Base-by-base conservation (phyloP, 2,329 filamentous ascomycete genomes). In the Diaporthe sp. region DNA sequence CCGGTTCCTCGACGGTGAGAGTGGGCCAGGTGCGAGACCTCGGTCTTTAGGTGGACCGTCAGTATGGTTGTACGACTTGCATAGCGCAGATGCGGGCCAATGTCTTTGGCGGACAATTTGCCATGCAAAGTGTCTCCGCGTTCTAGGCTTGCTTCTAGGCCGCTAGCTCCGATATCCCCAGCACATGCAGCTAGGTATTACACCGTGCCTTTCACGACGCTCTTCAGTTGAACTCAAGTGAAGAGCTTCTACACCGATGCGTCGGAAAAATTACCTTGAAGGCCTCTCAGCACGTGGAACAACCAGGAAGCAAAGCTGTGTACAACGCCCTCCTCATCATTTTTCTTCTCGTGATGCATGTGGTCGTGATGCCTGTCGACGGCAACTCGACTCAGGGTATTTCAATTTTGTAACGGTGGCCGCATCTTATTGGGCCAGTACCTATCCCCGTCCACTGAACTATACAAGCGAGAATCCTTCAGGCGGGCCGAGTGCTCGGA, bases 401-500 rank as follows among this genome's bases (percentile, higher is more conserved):
- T 22, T 19, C 22, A 22, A 25, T 25, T 65, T 49, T 10, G 61
- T 15, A 49, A 42, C 61, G 61, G 61, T 65, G 42, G 34, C 22
- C 17, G 42, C 25, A 7, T 31, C 10, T 25, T n/a, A 46, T 46
- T 46, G 39, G 42, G 42, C 25, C 39, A 46, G 60, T 65, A 31
- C 22, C 5, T 6, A 4, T 17, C 19, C 37, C 42, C 28, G 28
- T 49, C 42, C 61, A 28, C 25, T 57, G 8, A 31, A 34, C 61
- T 46, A 49, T 22, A 19, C 61, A 65, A 65, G 61, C 61, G 61
- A 46, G 61, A 65, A 65, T 65, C 61, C 61, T 65, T 65, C 61
- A 46, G 39, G 42, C 61, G 61, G 61, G 28, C 61, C 61, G 61
- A 65, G 61, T 49, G 25, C 25, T 65, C 61, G 42, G 42, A 65